Conservation (phyloP, 1,284 basidiomycete genomes). For the Tilletiopsis washingtonensis region DNA sequence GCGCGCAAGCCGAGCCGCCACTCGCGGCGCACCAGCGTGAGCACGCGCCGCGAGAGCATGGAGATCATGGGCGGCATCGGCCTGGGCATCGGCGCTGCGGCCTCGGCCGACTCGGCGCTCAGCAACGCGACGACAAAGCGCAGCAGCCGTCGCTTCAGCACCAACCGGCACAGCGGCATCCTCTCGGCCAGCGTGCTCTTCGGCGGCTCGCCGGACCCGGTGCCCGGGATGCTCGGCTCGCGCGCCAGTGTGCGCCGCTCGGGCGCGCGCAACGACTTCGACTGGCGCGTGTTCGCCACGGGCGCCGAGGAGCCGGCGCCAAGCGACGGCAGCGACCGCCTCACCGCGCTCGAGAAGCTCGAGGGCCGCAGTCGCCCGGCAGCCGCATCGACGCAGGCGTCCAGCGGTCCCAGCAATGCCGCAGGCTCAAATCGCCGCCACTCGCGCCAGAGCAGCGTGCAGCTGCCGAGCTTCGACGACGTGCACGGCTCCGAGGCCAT, state of each 20-base stretch:
- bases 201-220: conserved; percentile 7
- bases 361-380: conserved; percentile 13
- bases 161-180: conserved; percentile 24
- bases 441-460: conserved; percentile 26
- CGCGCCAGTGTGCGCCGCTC: neutral
- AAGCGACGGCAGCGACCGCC: conserved; percentile 16
- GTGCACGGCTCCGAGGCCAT: conserved; percentile 23
- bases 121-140: neutral
- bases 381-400: neutral
- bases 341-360: conserved; percentile 40
- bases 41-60: conserved; percentile 39
- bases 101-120: conserved; percentile 7
- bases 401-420: neutral
- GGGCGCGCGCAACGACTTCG: conserved; percentile 8
- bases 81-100: conserved; percentile 9
- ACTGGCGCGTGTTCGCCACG: conserved; percentile 4
- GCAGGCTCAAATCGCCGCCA: conserved; percentile 11
- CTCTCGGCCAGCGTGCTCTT: conserved; percentile 29
- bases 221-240: too few species aligned
- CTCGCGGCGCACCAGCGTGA: conserved; percentile 24
- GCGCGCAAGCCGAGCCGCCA: conserved; percentile 26
- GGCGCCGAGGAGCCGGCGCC: neutral
- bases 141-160: conserved; percentile 16
- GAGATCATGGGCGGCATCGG: conserved; percentile 40
- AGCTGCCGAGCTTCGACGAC: conserved; percentile 37